A percentile compares a stretch with the other conserved stretches of the same genome.
These are phyloP conservation scores for Wickerhamomyces strasburgensis DNA, from an alignment of 805 yeast genomes.

Conservation along the genomic window DNA sequence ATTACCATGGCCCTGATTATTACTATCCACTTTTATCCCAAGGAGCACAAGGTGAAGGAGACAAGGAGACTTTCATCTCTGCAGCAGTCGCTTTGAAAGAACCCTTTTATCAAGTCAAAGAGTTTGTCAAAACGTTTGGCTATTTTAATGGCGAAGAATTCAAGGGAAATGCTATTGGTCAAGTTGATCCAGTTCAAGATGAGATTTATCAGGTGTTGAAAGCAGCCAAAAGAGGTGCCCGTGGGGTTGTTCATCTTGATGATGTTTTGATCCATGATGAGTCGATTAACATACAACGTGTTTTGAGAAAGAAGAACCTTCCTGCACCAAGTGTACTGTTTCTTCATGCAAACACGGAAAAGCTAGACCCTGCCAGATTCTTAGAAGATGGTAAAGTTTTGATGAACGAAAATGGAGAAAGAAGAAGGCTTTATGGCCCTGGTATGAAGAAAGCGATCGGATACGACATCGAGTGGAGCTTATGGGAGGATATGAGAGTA, in stretches of 20 bases:
- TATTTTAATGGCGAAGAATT: slow-evolving; percentile 34
- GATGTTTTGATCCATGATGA: no score
- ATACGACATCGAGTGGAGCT: slow-evolving; percentile 46
- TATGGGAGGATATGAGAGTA: slow-evolving; percentile 48
- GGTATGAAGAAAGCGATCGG: slow-evolving; percentile 33
- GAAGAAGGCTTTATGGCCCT: slow-evolving; percentile 8
- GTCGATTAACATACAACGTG: no score
- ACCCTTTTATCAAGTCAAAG: slow-evolving; percentile 45
- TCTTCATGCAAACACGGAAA: slow-evolving; percentile 29
- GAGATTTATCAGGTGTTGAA: slow-evolving; percentile 22
- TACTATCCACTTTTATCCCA: slow-evolving; percentile 67
- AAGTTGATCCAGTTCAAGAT: slow-evolving; percentile 60
- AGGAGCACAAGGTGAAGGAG: slow-evolving; percentile 73
- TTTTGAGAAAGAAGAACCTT: no score
- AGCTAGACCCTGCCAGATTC: slow-evolving; percentile 28
- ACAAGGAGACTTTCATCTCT: slow-evolving; percentile 65
- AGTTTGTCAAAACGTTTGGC: slow-evolving; percentile 35
- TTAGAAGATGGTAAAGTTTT: slow-evolving; percentile 6
- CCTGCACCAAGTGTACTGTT: slow-evolving; percentile 7
- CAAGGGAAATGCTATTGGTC: slow-evolving; percentile 69
- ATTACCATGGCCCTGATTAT: slow-evolving; percentile 56
- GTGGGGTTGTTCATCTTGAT: no score
- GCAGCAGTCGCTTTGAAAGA: slow-evolving; percentile 49
- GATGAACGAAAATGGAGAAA: slow-evolving; percentile 4
- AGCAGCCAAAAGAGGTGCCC: slow-evolving; percentile 2